Conservation (phyloP, 2,329 filamentous ascomycete genomes). For the Penicillium sp. region DNA sequence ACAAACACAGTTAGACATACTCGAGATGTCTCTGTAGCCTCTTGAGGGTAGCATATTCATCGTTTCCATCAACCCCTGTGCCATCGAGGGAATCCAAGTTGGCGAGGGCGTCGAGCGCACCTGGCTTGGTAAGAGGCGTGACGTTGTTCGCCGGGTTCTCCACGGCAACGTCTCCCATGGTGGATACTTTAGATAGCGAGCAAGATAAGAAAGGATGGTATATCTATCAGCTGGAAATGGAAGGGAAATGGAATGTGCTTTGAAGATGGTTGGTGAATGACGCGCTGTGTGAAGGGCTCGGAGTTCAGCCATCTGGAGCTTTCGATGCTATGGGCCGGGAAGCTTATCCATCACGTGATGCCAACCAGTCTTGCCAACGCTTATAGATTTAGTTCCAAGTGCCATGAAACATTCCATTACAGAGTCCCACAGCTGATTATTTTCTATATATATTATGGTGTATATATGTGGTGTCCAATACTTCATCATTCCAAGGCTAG, state of each 20-base stretch:
- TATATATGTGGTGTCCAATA: too few relatives aligned
- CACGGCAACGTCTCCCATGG: conserved; percentile 84
- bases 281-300: conserved; percentile 17
- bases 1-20: conserved; percentile 52
- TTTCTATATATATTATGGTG: not conserved
- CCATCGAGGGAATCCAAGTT: conserved; percentile 90
- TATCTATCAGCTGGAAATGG: not conserved
- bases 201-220: not conserved
- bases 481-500: not conserved
- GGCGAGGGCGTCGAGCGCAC: conserved; percentile 74
- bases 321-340: conserved; percentile 13
- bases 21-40: conserved; percentile 95
- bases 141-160: conserved; percentile 74
- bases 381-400: not conserved
- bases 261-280: conserved; percentile 12
- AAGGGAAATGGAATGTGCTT: not conserved
- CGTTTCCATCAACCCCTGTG: conserved; percentile 73
- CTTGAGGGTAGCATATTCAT: conserved; percentile 95
- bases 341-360: conserved; percentile 14
- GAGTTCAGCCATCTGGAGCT: conserved; percentile 20
- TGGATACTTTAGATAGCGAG: conserved; percentile 18
- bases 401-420: not conserved
- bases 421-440: not conserved
- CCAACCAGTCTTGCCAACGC: not conserved
- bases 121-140: conserved; percentile 77